Conservation (phyloP, 2,329 filamentous ascomycete species). For the Exophiala sideris region DNA sequence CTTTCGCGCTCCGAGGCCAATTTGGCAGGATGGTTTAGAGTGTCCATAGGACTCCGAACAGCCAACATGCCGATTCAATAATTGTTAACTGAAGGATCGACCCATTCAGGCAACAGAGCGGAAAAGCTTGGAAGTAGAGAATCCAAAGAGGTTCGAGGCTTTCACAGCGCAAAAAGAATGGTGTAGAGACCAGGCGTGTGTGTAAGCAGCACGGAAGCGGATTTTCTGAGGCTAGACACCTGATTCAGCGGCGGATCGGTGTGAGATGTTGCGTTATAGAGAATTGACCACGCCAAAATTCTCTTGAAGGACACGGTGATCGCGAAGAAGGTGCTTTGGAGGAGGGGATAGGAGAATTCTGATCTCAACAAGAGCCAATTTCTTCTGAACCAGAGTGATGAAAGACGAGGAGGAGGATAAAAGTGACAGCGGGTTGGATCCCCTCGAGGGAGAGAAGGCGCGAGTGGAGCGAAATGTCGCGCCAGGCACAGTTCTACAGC, state of each 20-base stretch:
- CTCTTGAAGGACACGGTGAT: too few species aligned
- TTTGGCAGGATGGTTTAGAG: slow-evolving; percentile 22
- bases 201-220: neutral
- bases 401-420: slow-evolving; percentile 1
- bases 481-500: slow-evolving; percentile 7
- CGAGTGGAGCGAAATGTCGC: slow-evolving; percentile 6
- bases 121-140: neutral
- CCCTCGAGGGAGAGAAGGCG: neutral
- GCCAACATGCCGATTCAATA: slow-evolving; percentile 28
- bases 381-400: slow-evolving; percentile 10
- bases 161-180: neutral
- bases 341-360: slow-evolving; percentile 1
- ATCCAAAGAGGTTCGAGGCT: neutral
- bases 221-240: neutral
- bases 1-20: slow-evolving; percentile 23
- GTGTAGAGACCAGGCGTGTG: neutral
- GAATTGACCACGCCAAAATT: neutral
- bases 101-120: slow-evolving; percentile 7
- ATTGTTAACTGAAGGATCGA: slow-evolving; percentile 9
- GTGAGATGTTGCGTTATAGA: slow-evolving; percentile 1
- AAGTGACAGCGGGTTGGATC: slow-evolving; percentile 15
- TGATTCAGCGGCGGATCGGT: neutral
- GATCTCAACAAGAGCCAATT: slow-evolving; percentile 1
- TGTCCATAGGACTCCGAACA: slow-evolving; percentile 26
- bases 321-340: neutral